Conservation (phyloP, 306 rosid species). For the Crotalaria pallida region DNA sequence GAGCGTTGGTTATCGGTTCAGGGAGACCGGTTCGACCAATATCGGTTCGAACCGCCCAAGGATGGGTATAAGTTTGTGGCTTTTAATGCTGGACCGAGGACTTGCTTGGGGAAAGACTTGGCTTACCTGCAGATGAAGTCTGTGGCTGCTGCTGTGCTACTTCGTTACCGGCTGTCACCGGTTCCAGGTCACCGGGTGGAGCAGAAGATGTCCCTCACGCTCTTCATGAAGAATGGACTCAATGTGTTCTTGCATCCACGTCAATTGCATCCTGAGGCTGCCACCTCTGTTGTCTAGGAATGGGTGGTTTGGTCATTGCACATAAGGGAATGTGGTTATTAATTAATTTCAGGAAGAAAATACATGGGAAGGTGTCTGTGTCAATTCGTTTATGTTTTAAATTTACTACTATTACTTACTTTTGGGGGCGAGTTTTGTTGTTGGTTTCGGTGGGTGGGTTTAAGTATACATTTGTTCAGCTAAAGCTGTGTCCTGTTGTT, state of each 20-base stretch:
- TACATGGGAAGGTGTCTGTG: background rate
- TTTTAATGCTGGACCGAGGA: constrained; percentile 93
- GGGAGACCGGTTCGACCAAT: constrained; percentile 40
- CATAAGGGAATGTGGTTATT: constrained; percentile 22
- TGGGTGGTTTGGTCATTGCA: constrained; percentile 28
- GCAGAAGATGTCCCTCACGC: constrained; percentile 89
- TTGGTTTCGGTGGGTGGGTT: constrained; percentile 26
- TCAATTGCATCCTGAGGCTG: constrained; percentile 27
- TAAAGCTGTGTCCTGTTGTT: constrained; percentile 22
- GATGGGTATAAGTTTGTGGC: constrained; percentile 76
- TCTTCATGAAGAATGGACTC: constrained; percentile 88
- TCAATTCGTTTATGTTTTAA: background rate
- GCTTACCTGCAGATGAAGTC: constrained; percentile 97
- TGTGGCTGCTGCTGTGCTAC: constrained; percentile 76
- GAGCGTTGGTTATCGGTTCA: constrained; percentile 68
- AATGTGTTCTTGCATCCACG: constrained; percentile 65
- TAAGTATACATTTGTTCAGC: constrained; percentile 34
- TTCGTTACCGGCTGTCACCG: constrained; percentile 61
- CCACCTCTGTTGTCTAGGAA: background rate
- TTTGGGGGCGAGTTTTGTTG: constrained; percentile 16
- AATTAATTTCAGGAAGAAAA: background rate
- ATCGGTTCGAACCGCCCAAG: constrained; percentile 82
- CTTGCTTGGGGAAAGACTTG: constrained; percentile 87
- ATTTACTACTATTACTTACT: background rate
- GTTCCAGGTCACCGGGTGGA: constrained; percentile 81